Evolutionary conservation across 2,329 filamentous ascomycete species (phyloP).

Genomic region (Talaromyces sp.): DNA sequence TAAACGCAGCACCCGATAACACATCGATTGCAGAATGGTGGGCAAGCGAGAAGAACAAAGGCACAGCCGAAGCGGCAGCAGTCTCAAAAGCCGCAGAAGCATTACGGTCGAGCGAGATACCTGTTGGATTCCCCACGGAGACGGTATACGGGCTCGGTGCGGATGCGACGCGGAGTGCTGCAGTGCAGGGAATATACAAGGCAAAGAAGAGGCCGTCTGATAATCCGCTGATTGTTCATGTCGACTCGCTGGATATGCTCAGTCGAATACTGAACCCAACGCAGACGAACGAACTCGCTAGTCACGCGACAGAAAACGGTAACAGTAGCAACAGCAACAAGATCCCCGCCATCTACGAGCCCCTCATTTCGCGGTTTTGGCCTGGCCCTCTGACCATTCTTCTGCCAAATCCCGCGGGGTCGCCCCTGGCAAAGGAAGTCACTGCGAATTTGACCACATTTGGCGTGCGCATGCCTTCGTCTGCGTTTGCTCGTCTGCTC

Average conservation of each 20-base stretch:
- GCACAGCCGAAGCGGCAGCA: conserved; percentile 42
- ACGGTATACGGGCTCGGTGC: conserved; percentile 97
- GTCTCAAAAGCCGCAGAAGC: conserved; percentile 62
- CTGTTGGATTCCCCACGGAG: conserved; percentile 94
- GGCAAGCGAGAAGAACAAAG: conserved; percentile 27
- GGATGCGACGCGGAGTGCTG: conserved; percentile 77
- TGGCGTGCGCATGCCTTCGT: conserved; percentile 82
- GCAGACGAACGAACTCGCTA: conserved; percentile 18
- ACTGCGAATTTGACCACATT: conserved; percentile 81
- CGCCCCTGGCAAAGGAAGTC: conserved; percentile 78
- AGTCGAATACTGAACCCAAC: conserved; percentile 51
- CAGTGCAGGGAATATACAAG: conserved; percentile 85
- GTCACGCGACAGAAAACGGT: conserved; percentile 22
- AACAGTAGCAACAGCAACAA: conserved; percentile 17
- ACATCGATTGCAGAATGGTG: conserved; percentile 34
- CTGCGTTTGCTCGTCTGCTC: conserved; percentile 77
- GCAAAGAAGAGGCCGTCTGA: conserved; percentile 88
- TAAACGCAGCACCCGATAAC: conserved; percentile 25
- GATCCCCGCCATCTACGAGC: conserved; percentile 69
- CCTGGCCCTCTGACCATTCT: conserved; percentile 90
- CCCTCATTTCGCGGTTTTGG: conserved; percentile 82
- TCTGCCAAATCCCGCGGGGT: conserved; percentile 65
- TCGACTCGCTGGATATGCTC: conserved; percentile 75
- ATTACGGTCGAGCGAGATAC: conserved; percentile 60
- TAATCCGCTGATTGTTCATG: conserved; percentile 91